A percentile compares a stretch with the other conserved stretches of the same genome.
Conservation (phyloP, 2,329 filamentous ascomycete species). For the Tolypocladium paradoxum region DNA sequence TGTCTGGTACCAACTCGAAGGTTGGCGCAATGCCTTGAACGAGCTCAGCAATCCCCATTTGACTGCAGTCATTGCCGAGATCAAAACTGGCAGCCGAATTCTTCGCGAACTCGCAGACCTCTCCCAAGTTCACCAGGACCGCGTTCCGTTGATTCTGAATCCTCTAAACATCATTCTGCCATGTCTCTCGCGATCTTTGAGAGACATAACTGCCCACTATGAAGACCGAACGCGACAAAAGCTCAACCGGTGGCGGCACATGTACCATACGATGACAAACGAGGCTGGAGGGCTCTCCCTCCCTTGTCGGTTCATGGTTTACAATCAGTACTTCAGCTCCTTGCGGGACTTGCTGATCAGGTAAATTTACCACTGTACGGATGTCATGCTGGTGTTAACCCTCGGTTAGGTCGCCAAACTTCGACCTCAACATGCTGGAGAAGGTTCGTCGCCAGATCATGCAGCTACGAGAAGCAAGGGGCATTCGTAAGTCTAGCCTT, state of each 20-base stretch:
- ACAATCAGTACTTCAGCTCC: slow-evolving; percentile 41
- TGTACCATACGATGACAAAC: slow-evolving; percentile 44
- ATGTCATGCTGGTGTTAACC: slow-evolving; percentile 6
- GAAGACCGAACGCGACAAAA: slow-evolving; percentile 37
- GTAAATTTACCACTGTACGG: slow-evolving; percentile 19
- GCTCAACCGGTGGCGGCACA: slow-evolving; percentile 44
- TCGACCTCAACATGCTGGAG: slow-evolving; percentile 46
- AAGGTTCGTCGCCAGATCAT: slow-evolving; percentile 36
- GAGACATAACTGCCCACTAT: slow-evolving; percentile 41
- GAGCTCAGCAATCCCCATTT: slow-evolving; percentile 36
- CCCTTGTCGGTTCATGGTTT: slow-evolving; percentile 42
- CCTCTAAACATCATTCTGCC: slow-evolving; percentile 47
- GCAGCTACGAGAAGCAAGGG: slow-evolving; percentile 39
- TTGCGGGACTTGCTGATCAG: slow-evolving; percentile 40
- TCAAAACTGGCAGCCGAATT: slow-evolving; percentile 29
- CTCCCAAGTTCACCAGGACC: slow-evolving; percentile 37
- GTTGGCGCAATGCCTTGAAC: slow-evolving; percentile 33
- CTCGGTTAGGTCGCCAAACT: slow-evolving; percentile 30
- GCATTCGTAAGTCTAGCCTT: slow-evolving; percentile 32
- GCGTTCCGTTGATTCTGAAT: slow-evolving; percentile 40
- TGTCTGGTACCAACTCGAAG: slow-evolving; percentile 35
- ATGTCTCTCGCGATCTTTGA: slow-evolving; percentile 39
- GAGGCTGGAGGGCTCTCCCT: slow-evolving; percentile 41
- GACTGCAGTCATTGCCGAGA: slow-evolving; percentile 34
- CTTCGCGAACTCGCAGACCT: slow-evolving; percentile 45